Evolutionary conservation across 352 stramenopile genomes (phyloP).

Genomic region (Globisporangium cylindrosporum): DNA sequence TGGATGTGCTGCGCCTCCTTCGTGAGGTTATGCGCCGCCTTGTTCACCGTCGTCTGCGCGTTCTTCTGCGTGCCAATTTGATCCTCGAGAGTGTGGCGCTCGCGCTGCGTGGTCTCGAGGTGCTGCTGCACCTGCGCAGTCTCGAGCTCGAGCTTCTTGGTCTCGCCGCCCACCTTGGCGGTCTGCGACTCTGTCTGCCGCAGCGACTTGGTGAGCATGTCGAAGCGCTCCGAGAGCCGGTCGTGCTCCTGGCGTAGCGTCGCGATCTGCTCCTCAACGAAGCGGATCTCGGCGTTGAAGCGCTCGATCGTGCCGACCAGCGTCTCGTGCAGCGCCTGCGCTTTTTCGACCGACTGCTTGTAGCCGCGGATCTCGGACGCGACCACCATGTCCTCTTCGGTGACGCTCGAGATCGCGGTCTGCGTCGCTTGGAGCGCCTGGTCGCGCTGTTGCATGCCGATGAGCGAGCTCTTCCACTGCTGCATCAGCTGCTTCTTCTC

Average conservation of each 20-base stretch:
- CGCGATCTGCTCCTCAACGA: conserved; percentile 66
- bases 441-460: conserved; percentile 89
- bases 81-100: conserved; percentile 88
- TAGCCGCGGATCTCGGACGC: conserved; percentile 87
- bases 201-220: conserved; percentile 86
- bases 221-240: conserved; percentile 73
- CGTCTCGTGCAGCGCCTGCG: conserved; percentile 80
- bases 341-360: conserved; percentile 80
- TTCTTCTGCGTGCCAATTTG: conserved; percentile 80
- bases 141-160: conserved; percentile 74
- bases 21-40: conserved; percentile 90
- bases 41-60: conserved; percentile 87
- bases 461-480: conserved; percentile 94
- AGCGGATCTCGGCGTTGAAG: conserved; percentile 80
- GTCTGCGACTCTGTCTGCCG: conserved; percentile 86
- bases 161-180: conserved; percentile 49
- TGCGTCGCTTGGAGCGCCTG: conserved; percentile 90
- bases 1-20: conserved; percentile 76
- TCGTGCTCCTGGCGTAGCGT: conserved; percentile 65
- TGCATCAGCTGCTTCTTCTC: conserved; percentile 95
- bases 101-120: conserved; percentile 82
- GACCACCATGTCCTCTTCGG: conserved; percentile 81
- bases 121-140: conserved; percentile 63
- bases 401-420: conserved; percentile 72
- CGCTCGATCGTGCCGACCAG: conserved; percentile 83